Percentiles rank a stretch among this genome's conserved stretches.
phyloP scores from a whole-genome alignment of 768 basidiomycete genomes.

The Fomitopsis pulvina region DNA sequence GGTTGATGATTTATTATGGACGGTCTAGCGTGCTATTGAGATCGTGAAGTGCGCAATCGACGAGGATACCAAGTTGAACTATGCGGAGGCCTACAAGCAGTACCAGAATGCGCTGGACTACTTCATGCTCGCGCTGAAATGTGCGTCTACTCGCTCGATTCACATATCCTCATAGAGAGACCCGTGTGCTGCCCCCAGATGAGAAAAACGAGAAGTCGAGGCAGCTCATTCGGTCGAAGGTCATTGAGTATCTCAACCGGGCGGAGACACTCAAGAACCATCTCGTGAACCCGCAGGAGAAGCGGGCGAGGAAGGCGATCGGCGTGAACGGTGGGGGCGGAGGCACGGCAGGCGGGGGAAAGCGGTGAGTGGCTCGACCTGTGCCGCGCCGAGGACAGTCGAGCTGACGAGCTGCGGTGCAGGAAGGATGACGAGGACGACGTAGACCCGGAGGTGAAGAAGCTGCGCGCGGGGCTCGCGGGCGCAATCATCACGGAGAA shows the following conservation, averaged over 20 bases:
- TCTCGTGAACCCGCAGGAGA: conserved; percentile 59
- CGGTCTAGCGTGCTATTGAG: conserved; percentile 71
- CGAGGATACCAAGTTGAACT: conserved; percentile 89
- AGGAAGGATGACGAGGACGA: conserved; percentile 62
- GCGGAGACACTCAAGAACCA: conserved; percentile 92
- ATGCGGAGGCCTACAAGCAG: conserved; percentile 88
- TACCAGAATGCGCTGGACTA: conserved; percentile 96
- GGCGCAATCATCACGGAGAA: conserved; percentile 89
- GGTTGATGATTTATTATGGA: not conserved
- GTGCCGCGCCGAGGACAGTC: not conserved
- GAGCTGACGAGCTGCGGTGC: not conserved
- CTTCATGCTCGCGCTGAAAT: conserved; percentile 96
- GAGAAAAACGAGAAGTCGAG: conserved; percentile 96
- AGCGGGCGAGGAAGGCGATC: conserved; percentile 43
- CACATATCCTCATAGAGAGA: not conserved
- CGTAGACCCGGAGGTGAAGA: conserved; percentile 90
- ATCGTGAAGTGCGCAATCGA: conserved; percentile 92
- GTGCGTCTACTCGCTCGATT: conserved; percentile 35
- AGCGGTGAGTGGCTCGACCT: conserved; percentile 27
- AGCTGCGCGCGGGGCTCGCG: conserved; percentile 85
- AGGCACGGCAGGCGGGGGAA: conserved; percentile 26
- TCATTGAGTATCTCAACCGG: conserved; percentile 84
- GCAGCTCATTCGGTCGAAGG: conserved; percentile 77
- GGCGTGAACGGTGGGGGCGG: conserved; percentile 43
- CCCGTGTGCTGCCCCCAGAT: too few relatives aligned